A percentile compares a stretch with the other conserved stretches of the same genome.
Conservation (phyloP, 139 green algal genomes). For the Chlamydomonas incerta region DNA sequence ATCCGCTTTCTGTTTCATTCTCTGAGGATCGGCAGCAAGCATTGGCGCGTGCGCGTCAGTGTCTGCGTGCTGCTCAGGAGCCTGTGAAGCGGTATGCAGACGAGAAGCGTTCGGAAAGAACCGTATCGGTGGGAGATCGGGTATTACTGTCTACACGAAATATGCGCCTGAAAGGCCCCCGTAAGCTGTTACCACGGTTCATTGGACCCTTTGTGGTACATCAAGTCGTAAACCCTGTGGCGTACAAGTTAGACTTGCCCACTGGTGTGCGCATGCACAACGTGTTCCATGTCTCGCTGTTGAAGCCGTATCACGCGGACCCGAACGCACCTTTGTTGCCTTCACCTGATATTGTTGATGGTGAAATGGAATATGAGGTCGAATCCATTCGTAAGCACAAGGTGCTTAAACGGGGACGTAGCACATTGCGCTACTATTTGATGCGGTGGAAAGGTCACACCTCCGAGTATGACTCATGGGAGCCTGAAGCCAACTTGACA, state of each 20-base stretch:
- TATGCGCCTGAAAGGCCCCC: neutral
- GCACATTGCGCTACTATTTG: neutral
- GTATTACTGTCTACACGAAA: neutral
- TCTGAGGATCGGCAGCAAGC: neutral
- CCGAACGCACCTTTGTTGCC: neutral
- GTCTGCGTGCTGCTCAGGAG: neutral
- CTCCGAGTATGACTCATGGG: neutral
- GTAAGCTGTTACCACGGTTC: neutral
- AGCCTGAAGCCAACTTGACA: conserved; percentile 2
- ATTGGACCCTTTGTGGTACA: neutral
- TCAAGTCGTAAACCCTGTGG: neutral
- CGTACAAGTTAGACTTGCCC: neutral
- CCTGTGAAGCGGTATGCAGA: neutral
- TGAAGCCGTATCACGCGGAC: neutral
- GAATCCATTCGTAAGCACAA: neutral
- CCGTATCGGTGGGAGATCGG: neutral
- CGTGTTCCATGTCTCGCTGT: conserved; percentile 5
- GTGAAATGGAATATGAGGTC: neutral
- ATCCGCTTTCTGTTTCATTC: neutral
- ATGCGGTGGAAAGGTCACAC: neutral
- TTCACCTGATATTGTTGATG: neutral
- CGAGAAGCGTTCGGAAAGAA: neutral
- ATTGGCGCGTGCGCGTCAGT: neutral
- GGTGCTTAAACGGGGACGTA: neutral
- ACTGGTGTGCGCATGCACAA: neutral